Percentiles rank a stretch among this genome's conserved stretches.
Conservation (phyloP, 805 yeast genomes). For the Wickerhamomyces queroliae region DNA sequence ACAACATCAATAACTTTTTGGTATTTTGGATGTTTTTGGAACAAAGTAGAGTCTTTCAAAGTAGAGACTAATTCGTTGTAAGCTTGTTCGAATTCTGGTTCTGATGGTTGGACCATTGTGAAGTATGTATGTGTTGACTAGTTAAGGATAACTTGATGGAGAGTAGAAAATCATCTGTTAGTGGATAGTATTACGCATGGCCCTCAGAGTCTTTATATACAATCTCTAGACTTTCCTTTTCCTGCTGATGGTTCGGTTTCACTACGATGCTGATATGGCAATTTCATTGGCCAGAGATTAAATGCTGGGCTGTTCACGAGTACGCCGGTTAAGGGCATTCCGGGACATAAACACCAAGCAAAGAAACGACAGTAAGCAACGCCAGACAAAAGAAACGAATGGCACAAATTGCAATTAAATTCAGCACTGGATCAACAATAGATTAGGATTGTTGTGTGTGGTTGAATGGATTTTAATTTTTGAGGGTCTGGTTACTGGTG, state of each 20-base stretch:
- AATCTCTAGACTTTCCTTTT: background rate
- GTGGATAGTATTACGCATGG: too few relatives aligned
- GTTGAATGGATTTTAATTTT: too few relatives aligned
- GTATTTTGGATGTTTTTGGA: constrained; percentile 84
- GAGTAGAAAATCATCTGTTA: too few relatives aligned
- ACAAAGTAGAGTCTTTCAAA: constrained; percentile 85
- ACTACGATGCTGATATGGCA: constrained; percentile 1
- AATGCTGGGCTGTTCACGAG: background rate
- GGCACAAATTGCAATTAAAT: too few relatives aligned
- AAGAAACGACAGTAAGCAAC: too few relatives aligned
- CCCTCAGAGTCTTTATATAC: background rate
- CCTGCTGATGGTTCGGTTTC: background rate
- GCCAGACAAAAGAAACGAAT: too few relatives aligned
- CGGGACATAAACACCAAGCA: background rate
- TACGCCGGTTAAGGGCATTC: background rate
- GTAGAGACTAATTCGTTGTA: constrained; percentile 88
- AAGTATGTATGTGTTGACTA: constrained; percentile 2
- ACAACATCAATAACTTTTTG: constrained; percentile 84
- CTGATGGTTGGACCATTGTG: constrained; percentile 75
- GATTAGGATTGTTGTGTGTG: too few relatives aligned
- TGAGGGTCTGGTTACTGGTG: too few relatives aligned
- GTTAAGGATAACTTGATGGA: background rate
- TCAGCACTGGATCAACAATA: too few relatives aligned
- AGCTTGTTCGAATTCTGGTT: constrained; percentile 99
- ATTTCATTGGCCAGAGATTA: constrained; percentile 8